Conservation (phyloP, 2,329 filamentous ascomycete species). For the Corniculantispora saksenae region DNA sequence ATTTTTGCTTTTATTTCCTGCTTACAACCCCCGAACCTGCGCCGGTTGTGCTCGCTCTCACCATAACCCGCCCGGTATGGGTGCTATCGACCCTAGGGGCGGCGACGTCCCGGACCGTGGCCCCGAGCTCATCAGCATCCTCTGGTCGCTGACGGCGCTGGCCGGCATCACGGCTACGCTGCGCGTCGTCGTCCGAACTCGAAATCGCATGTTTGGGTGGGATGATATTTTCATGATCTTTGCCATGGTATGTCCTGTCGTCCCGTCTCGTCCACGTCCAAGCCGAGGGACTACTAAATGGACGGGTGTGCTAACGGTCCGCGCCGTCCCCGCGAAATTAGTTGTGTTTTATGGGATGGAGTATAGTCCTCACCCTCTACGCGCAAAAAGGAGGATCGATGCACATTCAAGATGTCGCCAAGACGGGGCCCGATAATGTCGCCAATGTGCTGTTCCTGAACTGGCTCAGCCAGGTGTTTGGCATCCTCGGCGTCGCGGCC, state of each 20-base stretch:
- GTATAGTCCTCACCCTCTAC: slow-evolving; percentile 23
- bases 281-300: no score
- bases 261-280: not conserved
- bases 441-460: slow-evolving; percentile 24
- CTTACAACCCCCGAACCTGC: no score
- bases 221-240: slow-evolving; percentile 26
- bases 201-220: slow-evolving; percentile 24
- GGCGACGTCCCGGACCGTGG: slow-evolving; percentile 21
- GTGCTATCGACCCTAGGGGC: not conserved
- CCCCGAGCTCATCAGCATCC: slow-evolving; percentile 17
- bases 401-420: slow-evolving; percentile 22
- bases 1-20: not conserved
- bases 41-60: no score
- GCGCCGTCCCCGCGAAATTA: not conserved
- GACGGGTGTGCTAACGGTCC: not conserved
- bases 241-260: slow-evolving; percentile 21
- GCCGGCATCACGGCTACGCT: slow-evolving; percentile 21
- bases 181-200: slow-evolving; percentile 20
- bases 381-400: slow-evolving; percentile 22
- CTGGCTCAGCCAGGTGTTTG: slow-evolving; percentile 25
- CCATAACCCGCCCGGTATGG: not conserved
- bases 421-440: slow-evolving; percentile 25
- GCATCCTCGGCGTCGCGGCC: slow-evolving; percentile 25
- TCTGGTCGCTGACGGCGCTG: slow-evolving; percentile 24
- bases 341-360: slow-evolving; percentile 26